Base-by-base conservation (phyloP, 192 early-diverging fungal species). In the Backusella luteola region DNA sequence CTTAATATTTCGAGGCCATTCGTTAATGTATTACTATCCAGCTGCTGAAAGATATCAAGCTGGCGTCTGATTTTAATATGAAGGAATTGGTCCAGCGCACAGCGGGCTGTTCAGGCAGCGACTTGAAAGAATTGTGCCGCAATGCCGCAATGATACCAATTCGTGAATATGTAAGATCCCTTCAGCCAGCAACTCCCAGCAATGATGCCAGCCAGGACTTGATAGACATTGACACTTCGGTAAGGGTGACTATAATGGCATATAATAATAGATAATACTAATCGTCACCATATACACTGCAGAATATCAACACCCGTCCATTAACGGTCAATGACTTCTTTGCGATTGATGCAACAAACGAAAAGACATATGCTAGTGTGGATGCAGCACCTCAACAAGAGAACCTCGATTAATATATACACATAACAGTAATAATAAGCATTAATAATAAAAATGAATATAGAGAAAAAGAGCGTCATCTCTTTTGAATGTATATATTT, bases 81-180 rank as follows among this genome's bases (percentile, higher is more conserved):
- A 81, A 87, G 2, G 82, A 87, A 63, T 84, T 98, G n/a, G 94
- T 94, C 0, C 42, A 78, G 17, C 81, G 83, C 38, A 98, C 98
- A 8, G 88, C 85, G n/a, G 94, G 94, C 34, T 93, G 90, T 78
- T 95, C 95, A 12, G 95, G 96, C 53, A 95, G 93, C 73, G 98
- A 99, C 73, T 84, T 99, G 81, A 99, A 98, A 88, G 98, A 99
- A 79, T 87, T 97, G 67, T 99, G 98, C 75, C 91, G 98, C 35
- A 93, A 94, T 74, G 97, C 98, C 1, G 96, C 94, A 6, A 98
- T 98, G 95, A 87, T 95, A 73, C 98, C 98, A 1, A 88, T 99
- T 8, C 88, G 95, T 73, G 94, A 95, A 85, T 93, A 92, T 78
- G 88, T 94, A 14, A 88, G 93, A 52, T 76, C 73, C 17, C 82